phyloP scores from a whole-genome alignment of 139 green algal species.

The Coelastrella sp. region DNA sequence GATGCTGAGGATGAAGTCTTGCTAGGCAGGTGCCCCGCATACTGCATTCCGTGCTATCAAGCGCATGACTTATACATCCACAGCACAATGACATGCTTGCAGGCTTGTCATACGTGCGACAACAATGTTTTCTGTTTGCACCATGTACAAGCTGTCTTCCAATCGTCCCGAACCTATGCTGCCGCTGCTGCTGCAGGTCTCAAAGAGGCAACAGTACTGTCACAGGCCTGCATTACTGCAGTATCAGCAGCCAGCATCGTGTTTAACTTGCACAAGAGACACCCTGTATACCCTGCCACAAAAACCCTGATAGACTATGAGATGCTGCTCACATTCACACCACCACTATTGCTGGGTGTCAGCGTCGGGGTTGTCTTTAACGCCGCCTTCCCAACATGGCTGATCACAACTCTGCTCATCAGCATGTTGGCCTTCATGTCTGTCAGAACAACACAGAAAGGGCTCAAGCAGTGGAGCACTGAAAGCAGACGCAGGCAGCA shows the following conservation, averaged over 20 bases:
- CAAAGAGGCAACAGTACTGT: constrained; percentile 45
- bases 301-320: constrained; percentile 44
- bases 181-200: background rate
- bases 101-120: too few relatives aligned
- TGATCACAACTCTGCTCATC: constrained; percentile 42
- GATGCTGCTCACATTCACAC: constrained; percentile 33
- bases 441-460: constrained; percentile 11
- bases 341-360: constrained; percentile 44
- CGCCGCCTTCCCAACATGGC: constrained; percentile 34
- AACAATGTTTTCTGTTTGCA: too few relatives aligned
- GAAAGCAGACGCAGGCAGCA: constrained; percentile 3
- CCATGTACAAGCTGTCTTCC: too few relatives aligned
- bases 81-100: too few relatives aligned
- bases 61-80: too few relatives aligned
- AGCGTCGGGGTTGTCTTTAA: constrained; percentile 36
- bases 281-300: constrained; percentile 8
- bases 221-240: constrained; percentile 35
- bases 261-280: constrained; percentile 40
- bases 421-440: constrained; percentile 38
- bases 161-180: too few relatives aligned
- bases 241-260: constrained; percentile 39
- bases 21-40: too few relatives aligned
- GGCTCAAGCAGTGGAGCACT: constrained; percentile 9
- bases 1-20: too few relatives aligned
- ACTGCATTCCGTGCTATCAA: too few relatives aligned